A percentile compares a stretch with the other conserved stretches of the same genome.
These are phyloP conservation scores for Acorus calamus DNA, from an alignment of 106 monocot genomes.

Conservation along the genomic window DNA sequence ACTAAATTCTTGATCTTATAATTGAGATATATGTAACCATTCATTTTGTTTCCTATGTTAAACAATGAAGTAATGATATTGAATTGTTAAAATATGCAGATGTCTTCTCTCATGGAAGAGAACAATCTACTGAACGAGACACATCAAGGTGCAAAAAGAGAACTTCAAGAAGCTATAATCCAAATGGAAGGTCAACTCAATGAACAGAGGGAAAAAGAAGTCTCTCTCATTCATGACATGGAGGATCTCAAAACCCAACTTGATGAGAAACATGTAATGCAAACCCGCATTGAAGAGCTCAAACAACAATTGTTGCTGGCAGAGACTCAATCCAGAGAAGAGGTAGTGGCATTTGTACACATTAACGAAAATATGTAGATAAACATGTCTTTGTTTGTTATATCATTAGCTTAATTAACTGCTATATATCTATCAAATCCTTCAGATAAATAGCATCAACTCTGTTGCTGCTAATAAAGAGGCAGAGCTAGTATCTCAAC, in stretches of 20 bases:
- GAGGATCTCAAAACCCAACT: conserved; percentile 40
- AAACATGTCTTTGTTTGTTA: no score
- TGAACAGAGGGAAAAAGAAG: conserved; percentile 30
- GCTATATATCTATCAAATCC: not conserved
- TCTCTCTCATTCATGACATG: conserved; percentile 18
- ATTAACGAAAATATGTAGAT: no score
- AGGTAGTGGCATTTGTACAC: conserved; percentile 21
- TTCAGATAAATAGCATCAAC: conserved; percentile 47
- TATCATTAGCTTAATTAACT: no score
- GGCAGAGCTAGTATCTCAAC: conserved; percentile 17
- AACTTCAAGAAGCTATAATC: conserved; percentile 26
- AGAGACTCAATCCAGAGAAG: conserved; percentile 36
- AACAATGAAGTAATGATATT: not conserved
- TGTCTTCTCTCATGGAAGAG: conserved; percentile 53
- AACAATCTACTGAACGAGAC: conserved; percentile 33
- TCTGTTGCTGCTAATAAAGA: conserved; percentile 41
- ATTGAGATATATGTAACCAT: not conserved
- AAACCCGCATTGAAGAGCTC: conserved; percentile 32
- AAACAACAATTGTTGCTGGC: conserved; percentile 28
- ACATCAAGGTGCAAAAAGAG: conserved; percentile 50
- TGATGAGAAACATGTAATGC: conserved; percentile 29
- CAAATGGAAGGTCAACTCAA: conserved; percentile 48
- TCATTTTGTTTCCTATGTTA: not conserved
- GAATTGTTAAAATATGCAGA: conserved; percentile 22
- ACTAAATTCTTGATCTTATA: not conserved